Conservation (phyloP, 2,329 filamentous ascomycete species). For the Aspergillus fijiensis region DNA sequence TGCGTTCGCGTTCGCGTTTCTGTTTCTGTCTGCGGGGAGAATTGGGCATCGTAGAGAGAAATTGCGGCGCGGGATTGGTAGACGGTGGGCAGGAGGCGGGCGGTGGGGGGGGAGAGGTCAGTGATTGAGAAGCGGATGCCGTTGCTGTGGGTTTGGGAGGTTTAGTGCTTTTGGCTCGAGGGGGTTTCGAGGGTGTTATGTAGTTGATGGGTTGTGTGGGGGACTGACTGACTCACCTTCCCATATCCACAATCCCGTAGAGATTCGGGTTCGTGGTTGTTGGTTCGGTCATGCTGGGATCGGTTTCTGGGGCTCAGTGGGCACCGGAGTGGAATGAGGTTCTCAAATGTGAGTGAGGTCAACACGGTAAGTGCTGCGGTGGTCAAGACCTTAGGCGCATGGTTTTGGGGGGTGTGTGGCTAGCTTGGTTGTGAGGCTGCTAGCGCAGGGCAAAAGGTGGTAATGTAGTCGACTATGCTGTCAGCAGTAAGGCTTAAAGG, state of each 20-base stretch:
- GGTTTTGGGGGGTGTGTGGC: background rate
- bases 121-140: conserved; percentile 92
- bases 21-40: conserved; percentile 28
- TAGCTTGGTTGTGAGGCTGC: background rate
- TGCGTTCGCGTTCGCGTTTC: too few species aligned
- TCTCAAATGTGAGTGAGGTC: background rate
- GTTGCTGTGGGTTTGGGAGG: conserved; percentile 56
- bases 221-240: conserved; percentile 32
- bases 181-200: background rate
- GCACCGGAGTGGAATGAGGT: background rate
- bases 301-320: background rate
- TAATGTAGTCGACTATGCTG: background rate
- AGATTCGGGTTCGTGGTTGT: conserved; percentile 18
- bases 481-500: background rate
- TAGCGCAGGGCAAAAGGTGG: background rate
- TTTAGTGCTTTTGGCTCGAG: background rate
- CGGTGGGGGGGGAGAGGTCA: conserved; percentile 67
- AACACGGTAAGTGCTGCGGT: background rate
- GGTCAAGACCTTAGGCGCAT: background rate
- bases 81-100: conserved; percentile 72
- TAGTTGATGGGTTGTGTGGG: background rate
- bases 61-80: conserved; percentile 78
- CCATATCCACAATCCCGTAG: conserved; percentile 43
- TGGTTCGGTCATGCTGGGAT: conserved; percentile 8
- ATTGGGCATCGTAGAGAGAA: conserved; percentile 80